Evolutionary conservation across 1,284 basidiomycete species (phyloP), one percentile per base, ranked within the genome.

Genomic region (Papiliotrema laurentii): DNA sequence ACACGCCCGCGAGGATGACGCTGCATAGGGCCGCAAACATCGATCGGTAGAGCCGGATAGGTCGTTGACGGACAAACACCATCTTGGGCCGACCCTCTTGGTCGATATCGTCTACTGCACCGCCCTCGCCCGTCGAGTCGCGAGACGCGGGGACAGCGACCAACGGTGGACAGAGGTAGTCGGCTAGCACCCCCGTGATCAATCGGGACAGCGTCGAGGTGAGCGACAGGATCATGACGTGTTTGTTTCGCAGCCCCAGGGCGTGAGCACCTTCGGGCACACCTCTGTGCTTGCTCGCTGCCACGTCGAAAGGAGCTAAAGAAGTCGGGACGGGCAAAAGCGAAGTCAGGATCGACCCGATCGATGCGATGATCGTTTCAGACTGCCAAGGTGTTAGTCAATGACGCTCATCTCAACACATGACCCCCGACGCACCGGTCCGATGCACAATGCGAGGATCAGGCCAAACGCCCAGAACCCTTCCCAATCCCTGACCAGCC

Each of bases 381-480:
- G 64, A 61, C 66, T 69, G 43, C 27, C n/a, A n/a, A n/a, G n/a
- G n/a, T n/a, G n/a, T n/a, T n/a, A n/a, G n/a, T n/a, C n/a, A n/a
- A n/a, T n/a, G 1, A 18, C 22, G 10, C 9, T 49, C 34, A 43
- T 37, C 33, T 21, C 21, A 18, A 19, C 5, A 26, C 28, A 31
- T n/a, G n/a, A 14, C 0, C 16, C 16, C 14, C 14, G 2, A 33
- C 67, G 56, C 33, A 70, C 68, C 2, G 73, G 73, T 13, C 73
- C 73, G 33, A 73, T 68, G 24, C 66, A 68, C 34, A 71, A 51
- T 3, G 67, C 63, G 21, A 72, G 48, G 9, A 73, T 54, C 4
- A 66, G 19, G 2, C 73, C 73, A 54, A 71, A 72, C 2, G 53
- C 53, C 73, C 73, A 74, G 49, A 74, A 71, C 5, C 71, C 71